A percentile compares a stretch with the other conserved stretches of the same genome.
These are phyloP conservation scores for Aspergillus carlsbadensis DNA, from an alignment of 495 filamentous ascomycete species.

Conservation along the genomic window DNA sequence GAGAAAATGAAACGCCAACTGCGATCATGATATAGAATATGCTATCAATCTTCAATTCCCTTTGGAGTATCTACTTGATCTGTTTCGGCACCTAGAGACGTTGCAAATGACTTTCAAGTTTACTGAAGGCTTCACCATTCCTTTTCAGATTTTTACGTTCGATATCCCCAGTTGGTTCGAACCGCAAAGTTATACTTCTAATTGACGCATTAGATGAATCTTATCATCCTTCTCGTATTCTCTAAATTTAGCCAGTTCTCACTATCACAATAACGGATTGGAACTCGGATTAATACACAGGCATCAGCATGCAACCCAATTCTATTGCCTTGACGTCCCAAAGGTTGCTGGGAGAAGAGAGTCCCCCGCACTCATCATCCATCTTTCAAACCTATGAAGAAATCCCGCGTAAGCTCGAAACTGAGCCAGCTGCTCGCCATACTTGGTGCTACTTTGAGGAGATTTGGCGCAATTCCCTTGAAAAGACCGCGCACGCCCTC, in stretches of 20 bases:
- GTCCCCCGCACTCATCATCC: conserved; percentile 17
- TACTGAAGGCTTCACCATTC: too few species aligned
- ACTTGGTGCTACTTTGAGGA: conserved; percentile 95
- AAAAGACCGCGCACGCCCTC: conserved; percentile 80
- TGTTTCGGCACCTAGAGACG: too few species aligned
- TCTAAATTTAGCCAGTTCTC: not conserved
- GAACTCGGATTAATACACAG: not conserved
- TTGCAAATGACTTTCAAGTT: too few species aligned
- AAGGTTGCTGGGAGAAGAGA: not conserved
- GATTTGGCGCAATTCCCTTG: conserved; percentile 90
- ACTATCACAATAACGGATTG: not conserved
- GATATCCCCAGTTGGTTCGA: not conserved
- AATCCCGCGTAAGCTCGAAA: conserved; percentile 89
- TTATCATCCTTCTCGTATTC: not conserved
- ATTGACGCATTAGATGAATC: not conserved
- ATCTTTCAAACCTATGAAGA: conserved; percentile 61
- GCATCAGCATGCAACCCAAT: not conserved
- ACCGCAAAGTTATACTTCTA: not conserved
- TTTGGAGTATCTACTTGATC: too few species aligned
- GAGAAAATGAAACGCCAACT: too few species aligned
- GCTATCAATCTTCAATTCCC: too few species aligned
- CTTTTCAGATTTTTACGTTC: too few species aligned
- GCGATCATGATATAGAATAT: too few species aligned
- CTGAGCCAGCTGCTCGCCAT: conserved; percentile 99
- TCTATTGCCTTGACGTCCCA: not conserved